phyloP scores from a whole-genome alignment of 164 flowering plant species.

The Magnolia changhungtana region DNA sequence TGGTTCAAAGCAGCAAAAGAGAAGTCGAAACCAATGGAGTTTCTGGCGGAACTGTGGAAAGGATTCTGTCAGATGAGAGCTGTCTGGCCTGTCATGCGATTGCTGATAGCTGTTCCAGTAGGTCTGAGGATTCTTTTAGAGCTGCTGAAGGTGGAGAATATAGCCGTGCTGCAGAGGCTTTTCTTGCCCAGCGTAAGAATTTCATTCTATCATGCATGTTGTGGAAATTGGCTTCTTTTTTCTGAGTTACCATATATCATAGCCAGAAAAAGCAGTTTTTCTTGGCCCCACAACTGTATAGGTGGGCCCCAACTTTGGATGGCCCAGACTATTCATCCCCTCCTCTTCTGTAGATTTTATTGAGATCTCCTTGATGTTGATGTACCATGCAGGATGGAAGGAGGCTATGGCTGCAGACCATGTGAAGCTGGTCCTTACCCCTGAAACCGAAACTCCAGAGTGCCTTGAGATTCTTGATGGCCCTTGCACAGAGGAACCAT shows the following conservation, averaged over 20 bases:
- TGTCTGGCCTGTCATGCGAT: constrained; percentile 14
- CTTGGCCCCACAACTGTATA: neutral
- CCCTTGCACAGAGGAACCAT: neutral
- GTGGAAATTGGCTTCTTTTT: too few relatives aligned
- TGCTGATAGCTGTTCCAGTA: constrained; percentile 8
- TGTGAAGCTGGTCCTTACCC: constrained; percentile 45
- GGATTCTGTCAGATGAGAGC: constrained; percentile 15
- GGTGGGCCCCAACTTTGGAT: neutral
- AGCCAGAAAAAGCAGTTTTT: neutral
- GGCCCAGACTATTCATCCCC: neutral
- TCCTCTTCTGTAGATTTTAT: neutral
- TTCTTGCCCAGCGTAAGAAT: constrained; percentile 65
- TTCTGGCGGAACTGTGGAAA: constrained; percentile 21
- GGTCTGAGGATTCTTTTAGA: neutral
- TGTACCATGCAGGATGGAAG: constrained; percentile 68
- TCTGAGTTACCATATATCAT: neutral
- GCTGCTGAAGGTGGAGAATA: constrained; percentile 15
- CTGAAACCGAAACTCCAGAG: constrained; percentile 33
- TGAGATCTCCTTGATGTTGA: neutral
- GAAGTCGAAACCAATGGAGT: constrained; percentile 19
- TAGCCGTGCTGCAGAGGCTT: constrained; percentile 46
- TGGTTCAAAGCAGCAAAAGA: constrained; percentile 23
- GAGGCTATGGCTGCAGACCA: constrained; percentile 68
- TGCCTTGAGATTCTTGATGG: constrained; percentile 21
- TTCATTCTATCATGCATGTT: neutral